Evolutionary conservation across 2,329 filamentous ascomycete species (phyloP).

Genomic region (Calonectria honghensis): DNA sequence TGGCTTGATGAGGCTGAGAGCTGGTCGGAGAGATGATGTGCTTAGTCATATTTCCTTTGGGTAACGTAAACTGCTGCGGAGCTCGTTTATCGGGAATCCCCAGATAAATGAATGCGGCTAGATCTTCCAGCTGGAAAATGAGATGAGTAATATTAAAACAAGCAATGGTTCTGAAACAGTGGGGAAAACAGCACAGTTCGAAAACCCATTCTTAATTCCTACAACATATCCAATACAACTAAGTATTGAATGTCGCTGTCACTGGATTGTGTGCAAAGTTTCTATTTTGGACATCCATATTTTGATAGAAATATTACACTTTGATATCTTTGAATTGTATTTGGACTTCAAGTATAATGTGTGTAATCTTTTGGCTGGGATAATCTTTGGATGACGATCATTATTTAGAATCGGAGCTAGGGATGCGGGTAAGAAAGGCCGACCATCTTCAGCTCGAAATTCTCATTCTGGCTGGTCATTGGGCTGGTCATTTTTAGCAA

Average conservation of each 20-base stretch:
- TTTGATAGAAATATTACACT: neutral
- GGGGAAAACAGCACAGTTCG: neutral
- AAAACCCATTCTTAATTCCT: neutral
- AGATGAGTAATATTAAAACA: neutral
- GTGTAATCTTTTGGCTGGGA: neutral
- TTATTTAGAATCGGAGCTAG: neutral
- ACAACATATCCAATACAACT: neutral
- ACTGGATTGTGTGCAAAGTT: neutral
- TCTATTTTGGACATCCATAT: neutral
- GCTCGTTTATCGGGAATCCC: constrained; percentile 1
- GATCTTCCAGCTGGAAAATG: neutral
- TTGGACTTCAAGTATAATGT: neutral
- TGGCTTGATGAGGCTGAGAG: neutral
- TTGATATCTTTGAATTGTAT: neutral
- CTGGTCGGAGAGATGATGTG: neutral
- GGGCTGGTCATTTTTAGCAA: neutral
- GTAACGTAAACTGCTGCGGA: neutral
- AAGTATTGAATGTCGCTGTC: neutral
- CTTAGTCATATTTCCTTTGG: neutral
- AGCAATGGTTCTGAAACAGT: neutral
- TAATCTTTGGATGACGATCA: neutral
- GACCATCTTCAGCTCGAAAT: neutral
- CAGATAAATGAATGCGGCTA: neutral
- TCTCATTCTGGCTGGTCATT: neutral
- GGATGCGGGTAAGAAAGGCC: neutral